Conservation (phyloP, 176 grass and related monocot species). For the Phoenix roebelenii region DNA sequence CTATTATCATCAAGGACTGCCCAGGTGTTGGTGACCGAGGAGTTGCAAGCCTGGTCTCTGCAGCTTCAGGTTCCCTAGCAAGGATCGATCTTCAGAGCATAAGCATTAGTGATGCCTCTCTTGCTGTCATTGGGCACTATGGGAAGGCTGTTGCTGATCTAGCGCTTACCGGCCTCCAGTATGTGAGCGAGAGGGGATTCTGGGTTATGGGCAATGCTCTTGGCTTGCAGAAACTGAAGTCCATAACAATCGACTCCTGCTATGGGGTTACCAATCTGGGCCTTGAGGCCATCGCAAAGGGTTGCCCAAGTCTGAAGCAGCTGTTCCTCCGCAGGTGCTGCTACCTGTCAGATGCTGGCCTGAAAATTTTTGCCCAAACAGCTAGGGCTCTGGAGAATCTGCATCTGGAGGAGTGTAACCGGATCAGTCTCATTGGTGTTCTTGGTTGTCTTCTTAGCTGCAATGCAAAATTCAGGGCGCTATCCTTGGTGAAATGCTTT, state of each 20-base stretch:
- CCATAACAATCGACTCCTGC: constrained; percentile 47
- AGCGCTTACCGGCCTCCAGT: constrained; percentile 40
- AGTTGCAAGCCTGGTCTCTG: constrained; percentile 51
- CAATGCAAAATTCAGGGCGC: constrained; percentile 56
- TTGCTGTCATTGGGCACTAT: constrained; percentile 73
- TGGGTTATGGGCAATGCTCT: constrained; percentile 95
- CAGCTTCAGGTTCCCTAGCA: constrained; percentile 34
- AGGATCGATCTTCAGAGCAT: constrained; percentile 63
- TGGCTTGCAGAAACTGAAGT: constrained; percentile 78
- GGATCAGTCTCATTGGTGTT: constrained; percentile 54
- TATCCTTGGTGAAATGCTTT: constrained; percentile 72
- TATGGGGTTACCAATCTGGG: constrained; percentile 63
- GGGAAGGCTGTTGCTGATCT: constrained; percentile 70
- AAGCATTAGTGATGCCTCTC: constrained; percentile 66
- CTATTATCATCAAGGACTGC: constrained; percentile 71
- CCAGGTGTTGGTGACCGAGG: constrained; percentile 54
- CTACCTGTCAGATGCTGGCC: constrained; percentile 52
- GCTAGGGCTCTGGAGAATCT: constrained; percentile 54
- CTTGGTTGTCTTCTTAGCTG: constrained; percentile 61
- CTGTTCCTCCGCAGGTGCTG: constrained; percentile 55
- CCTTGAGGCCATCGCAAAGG: constrained; percentile 55
- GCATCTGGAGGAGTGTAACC: constrained; percentile 76
- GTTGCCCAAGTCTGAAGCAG: constrained; percentile 65
- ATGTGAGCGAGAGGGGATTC: constrained; percentile 71
- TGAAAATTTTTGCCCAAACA: constrained; percentile 49